Conservation (phyloP, 305 asterid genomes). For the Solanum aculeatissimum region DNA sequence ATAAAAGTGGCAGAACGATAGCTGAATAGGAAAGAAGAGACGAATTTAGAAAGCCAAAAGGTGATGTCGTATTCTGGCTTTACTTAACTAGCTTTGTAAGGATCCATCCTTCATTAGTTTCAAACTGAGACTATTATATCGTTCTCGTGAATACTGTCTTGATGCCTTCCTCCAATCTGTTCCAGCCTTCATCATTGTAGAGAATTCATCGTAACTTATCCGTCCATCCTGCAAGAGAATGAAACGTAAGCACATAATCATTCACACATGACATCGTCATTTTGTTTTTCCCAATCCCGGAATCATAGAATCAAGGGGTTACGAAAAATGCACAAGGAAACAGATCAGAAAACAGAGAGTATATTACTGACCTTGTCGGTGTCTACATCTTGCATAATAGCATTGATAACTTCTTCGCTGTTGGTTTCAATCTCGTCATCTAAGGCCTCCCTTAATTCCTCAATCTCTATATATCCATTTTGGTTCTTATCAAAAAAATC, state of each 20-base stretch:
- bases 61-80: not conserved
- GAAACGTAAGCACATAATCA: not conserved
- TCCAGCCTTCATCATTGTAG: slow-evolving; percentile 58
- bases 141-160: slow-evolving; percentile 55
- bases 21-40: not conserved
- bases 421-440: slow-evolving; percentile 42
- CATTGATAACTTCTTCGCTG: slow-evolving; percentile 41
- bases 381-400: slow-evolving; percentile 58
- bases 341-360: not conserved
- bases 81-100: slow-evolving; percentile 22
- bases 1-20: not conserved
- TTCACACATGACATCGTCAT: not conserved
- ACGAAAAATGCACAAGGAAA: not conserved
- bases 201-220: slow-evolving; percentile 50
- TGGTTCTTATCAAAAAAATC: slow-evolving; percentile 52
- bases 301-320: not conserved
- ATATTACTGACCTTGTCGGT: slow-evolving; percentile 43
- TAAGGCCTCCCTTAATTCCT: slow-evolving; percentile 56
- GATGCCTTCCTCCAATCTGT: slow-evolving; percentile 70
- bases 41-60: not conserved
- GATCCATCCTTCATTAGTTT: slow-evolving; percentile 44
- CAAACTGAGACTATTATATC: slow-evolving; percentile 49
- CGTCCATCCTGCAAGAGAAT: slow-evolving; percentile 43
- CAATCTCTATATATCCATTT: slow-evolving; percentile 60
- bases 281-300: not conserved